A percentile compares a stretch with the other conserved stretches of the same genome.
Conservation (phyloP, 2,329 filamentous ascomycete genomes). For the Diaporthe helianthi region DNA sequence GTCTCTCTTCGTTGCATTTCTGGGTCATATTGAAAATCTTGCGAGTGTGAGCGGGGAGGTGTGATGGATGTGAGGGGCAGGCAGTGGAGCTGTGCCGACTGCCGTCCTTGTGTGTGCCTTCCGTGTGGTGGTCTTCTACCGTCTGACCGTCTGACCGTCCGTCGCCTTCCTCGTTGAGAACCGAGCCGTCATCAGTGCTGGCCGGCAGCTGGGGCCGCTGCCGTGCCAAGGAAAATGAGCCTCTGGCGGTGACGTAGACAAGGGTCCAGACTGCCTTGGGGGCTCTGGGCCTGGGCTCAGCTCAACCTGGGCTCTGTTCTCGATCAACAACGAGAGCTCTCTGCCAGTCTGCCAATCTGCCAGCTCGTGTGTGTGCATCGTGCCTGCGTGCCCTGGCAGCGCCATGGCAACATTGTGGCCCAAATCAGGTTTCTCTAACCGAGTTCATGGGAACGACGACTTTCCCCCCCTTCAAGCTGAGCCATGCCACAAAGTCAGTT, state of each 20-base stretch:
- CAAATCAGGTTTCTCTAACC: constrained; percentile 6
- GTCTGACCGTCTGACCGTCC: not conserved
- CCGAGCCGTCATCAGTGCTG: constrained; percentile 17
- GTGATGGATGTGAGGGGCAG: not conserved
- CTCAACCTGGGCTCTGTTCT: not conserved
- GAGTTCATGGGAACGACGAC: not conserved
- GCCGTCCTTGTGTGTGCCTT: not conserved
- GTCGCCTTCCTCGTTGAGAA: not conserved
- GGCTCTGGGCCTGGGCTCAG: constrained; percentile 12
- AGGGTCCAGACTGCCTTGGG: constrained; percentile 16
- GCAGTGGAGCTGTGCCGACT: constrained; percentile 8
- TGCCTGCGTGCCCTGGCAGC: constrained; percentile 2
- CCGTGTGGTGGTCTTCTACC: not conserved
- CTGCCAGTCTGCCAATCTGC: too few species aligned
- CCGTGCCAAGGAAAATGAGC: constrained; percentile 14
- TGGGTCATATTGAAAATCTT: not conserved
- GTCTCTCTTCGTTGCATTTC: not conserved
- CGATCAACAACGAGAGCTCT: not conserved
- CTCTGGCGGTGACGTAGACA: constrained; percentile 22
- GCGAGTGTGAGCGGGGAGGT: not conserved
- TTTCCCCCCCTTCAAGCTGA: not conserved
- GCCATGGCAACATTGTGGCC: not conserved
- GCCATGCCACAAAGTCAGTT: not conserved
- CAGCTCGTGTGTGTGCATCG: not conserved
- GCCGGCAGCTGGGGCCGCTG: not conserved